Base-by-base conservation (phyloP, 352 stramenopile species). In the Phytophthora tentaculata region DNA sequence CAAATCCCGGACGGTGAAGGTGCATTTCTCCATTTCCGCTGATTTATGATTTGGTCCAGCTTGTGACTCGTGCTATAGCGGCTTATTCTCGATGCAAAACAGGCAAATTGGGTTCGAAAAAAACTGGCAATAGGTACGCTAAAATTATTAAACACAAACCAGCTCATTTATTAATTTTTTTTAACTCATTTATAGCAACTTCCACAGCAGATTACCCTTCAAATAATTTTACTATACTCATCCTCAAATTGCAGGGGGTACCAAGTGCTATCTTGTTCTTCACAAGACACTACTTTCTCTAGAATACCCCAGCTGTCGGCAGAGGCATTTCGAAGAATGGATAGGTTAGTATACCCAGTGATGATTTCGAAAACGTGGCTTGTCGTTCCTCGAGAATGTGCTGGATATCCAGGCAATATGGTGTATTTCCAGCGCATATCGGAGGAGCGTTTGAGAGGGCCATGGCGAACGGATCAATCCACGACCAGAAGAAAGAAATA, bases 401-500 rank as follows among this genome's bases (percentile, higher is more conserved):
- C 17, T 67, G 22, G 8, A 52, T 19, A 2, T 70, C 64, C 7
- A 17, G 12, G 14, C 69, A 76, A 20, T 73, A 73, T 0, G 69
- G 64, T 6, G 64, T 76, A 20, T 61, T 66, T n/a, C 37, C 64
- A 52, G 69, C 69, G 1, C 58, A 54, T 24, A 76, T 69, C 2
- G 53, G 64, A 20, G 57, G 48, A 24, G 39, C 8, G 3, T 35
- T 32, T n/a, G 51, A 23, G 3, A 29, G 49, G 13, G 24, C 14
- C 0, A 61, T 17, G 9, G 35, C 44, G 29, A 73, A 45, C 8
- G 51, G 22, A 39, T 77, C 68, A 45, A 80, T 71, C 72, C 68
- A 80, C 29, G 56, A 26, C 68, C 60, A 76, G 39, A 76, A 74
- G 48, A 74, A 70, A 3, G 72, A 77, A 12, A 77, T 41, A 13